Base-by-base conservation (phyloP, 129 eudicot genomes). In the Scalesia atractyloides region DNA sequence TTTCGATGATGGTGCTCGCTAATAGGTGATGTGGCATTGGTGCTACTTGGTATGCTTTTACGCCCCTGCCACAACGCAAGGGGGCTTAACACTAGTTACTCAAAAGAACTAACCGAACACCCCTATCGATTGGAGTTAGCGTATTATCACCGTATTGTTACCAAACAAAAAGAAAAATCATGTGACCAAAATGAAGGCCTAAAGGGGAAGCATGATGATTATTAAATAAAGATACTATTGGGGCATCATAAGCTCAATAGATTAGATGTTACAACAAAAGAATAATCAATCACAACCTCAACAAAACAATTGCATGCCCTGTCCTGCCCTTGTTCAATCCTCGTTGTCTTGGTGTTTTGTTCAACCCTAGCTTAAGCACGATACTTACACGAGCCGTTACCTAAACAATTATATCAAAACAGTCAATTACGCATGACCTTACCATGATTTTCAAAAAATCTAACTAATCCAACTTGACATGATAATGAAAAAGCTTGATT, bases 341-440 rank as follows among this genome's bases (percentile, higher is more conserved):
- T 36, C 17, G 12, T 36, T 4, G 43, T 43, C 47, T 30, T 2
- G 16, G 43, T 9, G 30, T 24, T 26, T 15, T 46, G 9, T 59
- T 16, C 79, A 66, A 53, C 56, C 22, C n/a, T 53, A 24, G 56
- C 79, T 76, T 30, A 76, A 30, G 80, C 68, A 5, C 16, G 48
- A 76, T 76, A 76, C 47, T 66, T 76, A 30, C 80, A 76, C 51
- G 80, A 66, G 4, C 80, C 80, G 0, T 66, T 76, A 46, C 80
- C 81, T 76, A 69, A 19, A 36, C 49, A 34, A 51, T 34, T 9
- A 63, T 50, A 74, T 5, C 14, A 68, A 15, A 3, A 22, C 5
- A 2, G 33, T 75, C 13, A 54, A 26, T 24, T 14, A 52, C 48
- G 3, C 67, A 33, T 33, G 20, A 30, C 15, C 34, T 7, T 5